Evolutionary conservation across 441 rosid genomes (phyloP), one percentile per base, ranked within the genome.

Genomic region (Pelargonium australe): DNA sequence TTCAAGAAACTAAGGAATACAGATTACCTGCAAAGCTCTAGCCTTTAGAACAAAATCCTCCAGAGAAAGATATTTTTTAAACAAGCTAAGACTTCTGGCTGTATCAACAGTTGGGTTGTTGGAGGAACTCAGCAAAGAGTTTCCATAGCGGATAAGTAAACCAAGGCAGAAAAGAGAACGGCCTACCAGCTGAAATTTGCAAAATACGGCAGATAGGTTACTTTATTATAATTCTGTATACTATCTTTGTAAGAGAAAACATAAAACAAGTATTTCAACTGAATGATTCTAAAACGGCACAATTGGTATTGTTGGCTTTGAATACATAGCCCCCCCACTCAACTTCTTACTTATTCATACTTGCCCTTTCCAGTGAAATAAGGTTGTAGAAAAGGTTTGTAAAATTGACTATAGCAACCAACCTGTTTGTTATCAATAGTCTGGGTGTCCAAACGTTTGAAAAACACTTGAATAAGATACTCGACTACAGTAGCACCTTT

Each of bases 161-260:
- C 99, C 98, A 72, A 93, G 96, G 79, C 98, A 96, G 77, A 93
- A 96, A 64, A 93, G 94, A 72, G 98, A 93, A 65, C 96, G 94
- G 43, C 94, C 97, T 72, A 90, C 86, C 73, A 82, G 82, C 99
- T 93, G 92, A 70, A 78, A 77, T 68, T 75, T 16, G 60, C 31
- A 31, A 23, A 57, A 67, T n/a, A 43, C 28, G 31, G 14, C 12
- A 12, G 19, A 63, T 63, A 2, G 6, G 34, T 31, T 63, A 31
- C 9, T 28, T 43, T 20, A 63, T 28, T 34, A 31, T 25, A 63
- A 11, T 28, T 31, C 43, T 34, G 17, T 28, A 63, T 25, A 31
- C 2, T 25, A 25, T 63, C 13, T 63, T 28, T 14, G 28, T n/a
- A 63, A 63, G 19, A 13, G 44, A 63, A 28, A 63, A 28, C 16